phyloP scores from a whole-genome alignment of 2,329 filamentous ascomycete species.

The Pseudogymnoascus sp. region DNA sequence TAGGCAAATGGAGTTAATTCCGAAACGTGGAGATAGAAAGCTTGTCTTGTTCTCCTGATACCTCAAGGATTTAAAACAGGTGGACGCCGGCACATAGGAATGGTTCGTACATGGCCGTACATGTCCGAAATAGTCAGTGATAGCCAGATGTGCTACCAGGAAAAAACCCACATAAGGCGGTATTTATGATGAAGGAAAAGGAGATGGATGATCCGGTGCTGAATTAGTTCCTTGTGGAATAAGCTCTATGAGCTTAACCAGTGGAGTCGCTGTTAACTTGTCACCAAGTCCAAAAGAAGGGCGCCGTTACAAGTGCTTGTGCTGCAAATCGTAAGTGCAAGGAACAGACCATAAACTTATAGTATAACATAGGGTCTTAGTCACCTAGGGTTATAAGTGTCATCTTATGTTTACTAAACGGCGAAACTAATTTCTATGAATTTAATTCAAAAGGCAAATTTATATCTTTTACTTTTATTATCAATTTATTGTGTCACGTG shows the following conservation, averaged over 20 bases:
- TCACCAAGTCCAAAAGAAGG: neutral
- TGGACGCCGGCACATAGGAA: neutral
- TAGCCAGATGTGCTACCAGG: neutral
- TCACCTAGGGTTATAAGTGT: neutral
- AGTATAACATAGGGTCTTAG: neutral
- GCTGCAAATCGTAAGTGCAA: neutral
- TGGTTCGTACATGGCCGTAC: neutral
- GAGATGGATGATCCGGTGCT: neutral
- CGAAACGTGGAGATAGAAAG: neutral
- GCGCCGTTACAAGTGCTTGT: neutral
- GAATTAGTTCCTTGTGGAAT: neutral
- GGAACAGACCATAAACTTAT: neutral
- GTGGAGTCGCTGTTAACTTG: neutral
- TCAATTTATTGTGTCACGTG: neutral
- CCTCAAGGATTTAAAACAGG: neutral
- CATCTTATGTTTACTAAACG: neutral
- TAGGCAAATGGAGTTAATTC: neutral
- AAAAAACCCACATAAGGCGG: neutral
- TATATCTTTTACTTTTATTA: neutral
- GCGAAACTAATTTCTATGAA: neutral
- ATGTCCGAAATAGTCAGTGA: neutral
- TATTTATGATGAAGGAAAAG: neutral
- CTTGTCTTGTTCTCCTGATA: constrained; percentile 1
- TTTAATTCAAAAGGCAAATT: neutral
- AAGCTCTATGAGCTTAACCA: neutral